Conservation (phyloP, 106 monocot genomes). For the Chionographis japonica region DNA sequence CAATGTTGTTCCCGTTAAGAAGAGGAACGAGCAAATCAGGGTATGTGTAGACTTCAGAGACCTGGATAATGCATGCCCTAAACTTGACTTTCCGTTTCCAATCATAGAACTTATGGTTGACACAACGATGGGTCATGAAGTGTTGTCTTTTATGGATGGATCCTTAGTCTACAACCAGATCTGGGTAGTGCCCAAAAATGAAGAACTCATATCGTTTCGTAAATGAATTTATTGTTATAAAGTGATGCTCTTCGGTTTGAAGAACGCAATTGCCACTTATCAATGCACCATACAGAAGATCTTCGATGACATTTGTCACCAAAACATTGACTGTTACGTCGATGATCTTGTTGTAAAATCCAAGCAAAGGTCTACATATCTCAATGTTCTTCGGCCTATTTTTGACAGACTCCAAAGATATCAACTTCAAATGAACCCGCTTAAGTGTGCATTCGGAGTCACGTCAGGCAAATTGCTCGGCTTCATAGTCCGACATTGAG, state of each 20-base stretch:
- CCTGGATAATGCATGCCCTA: not conserved
- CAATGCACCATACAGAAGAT: not conserved
- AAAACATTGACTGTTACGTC: not conserved
- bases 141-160: not conserved
- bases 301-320: not conserved
- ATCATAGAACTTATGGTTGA: not conserved
- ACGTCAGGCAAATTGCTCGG: not conserved
- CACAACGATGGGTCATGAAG: no score
- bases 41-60: no score
- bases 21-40: no score
- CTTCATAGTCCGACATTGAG: not conserved
- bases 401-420: not conserved
- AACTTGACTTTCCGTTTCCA: not conserved
- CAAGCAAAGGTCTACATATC: no score
- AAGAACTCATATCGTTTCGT: not conserved
- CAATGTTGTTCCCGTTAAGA: no score
- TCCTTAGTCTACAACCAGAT: conserved; percentile 1
- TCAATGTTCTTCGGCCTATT: no score
- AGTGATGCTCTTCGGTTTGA: not conserved
- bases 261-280: not conserved
- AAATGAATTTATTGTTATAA: not conserved
- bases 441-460: not conserved
- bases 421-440: not conserved
- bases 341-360: no score
- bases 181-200: not conserved